phyloP scores from a whole-genome alignment of 2,329 filamentous ascomycete species.

The Beauveria rudraprayagi region DNA sequence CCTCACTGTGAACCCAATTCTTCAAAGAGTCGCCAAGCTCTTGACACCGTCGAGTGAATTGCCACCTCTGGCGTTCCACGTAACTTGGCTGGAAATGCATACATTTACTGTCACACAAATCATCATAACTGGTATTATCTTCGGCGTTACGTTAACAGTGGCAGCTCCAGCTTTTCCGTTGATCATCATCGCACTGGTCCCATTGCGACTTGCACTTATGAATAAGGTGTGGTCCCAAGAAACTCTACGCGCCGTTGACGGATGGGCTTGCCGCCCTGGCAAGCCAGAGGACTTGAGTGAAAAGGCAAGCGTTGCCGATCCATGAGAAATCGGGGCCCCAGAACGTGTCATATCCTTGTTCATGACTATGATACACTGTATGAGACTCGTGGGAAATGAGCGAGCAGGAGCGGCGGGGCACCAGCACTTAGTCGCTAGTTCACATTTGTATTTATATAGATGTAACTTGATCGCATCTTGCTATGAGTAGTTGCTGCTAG shows the following conservation, averaged over 20 bases:
- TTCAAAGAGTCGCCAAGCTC: conserved; percentile 48
- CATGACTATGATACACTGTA: neutral
- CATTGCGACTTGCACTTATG: conserved; percentile 53
- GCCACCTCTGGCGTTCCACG: conserved; percentile 34
- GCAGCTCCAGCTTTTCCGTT: conserved; percentile 56
- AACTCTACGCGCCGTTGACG: conserved; percentile 40
- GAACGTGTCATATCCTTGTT: neutral
- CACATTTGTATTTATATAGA: neutral
- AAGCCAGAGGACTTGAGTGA: conserved; percentile 40
- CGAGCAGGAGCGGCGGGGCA: too few species aligned
- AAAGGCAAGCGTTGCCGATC: neutral
- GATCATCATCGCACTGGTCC: conserved; percentile 56
- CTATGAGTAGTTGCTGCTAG: conserved; percentile 5
- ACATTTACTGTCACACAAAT: conserved; percentile 52
- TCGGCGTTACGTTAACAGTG: conserved; percentile 54
- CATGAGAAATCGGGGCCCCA: conserved; percentile 3
- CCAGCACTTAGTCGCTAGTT: neutral
- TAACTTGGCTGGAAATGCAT: conserved; percentile 47
- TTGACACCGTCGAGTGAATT: conserved; percentile 45
- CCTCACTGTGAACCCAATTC: conserved; percentile 53
- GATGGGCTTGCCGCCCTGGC: conserved; percentile 42
- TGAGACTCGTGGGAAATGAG: neutral
- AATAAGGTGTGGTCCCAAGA: conserved; percentile 51
- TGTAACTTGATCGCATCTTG: conserved; percentile 6
- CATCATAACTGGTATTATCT: conserved; percentile 50